These are phyloP conservation scores for Claviceps purpurea DNA, from an alignment of 2,329 filamentous ascomycete species.

Conservation along the genomic window DNA sequence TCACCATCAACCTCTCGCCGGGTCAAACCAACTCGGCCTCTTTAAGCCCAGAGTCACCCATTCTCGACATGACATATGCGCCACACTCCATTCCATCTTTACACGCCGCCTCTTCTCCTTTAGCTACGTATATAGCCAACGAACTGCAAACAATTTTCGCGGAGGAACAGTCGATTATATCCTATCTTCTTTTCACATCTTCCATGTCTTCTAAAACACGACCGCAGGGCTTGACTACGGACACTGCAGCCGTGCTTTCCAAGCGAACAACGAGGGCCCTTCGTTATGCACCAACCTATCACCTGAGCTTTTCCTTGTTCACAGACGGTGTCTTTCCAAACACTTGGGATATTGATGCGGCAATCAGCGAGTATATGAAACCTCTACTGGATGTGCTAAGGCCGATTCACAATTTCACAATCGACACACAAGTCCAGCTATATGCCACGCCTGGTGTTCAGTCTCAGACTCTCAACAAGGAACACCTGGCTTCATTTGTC, in stretches of 20 bases:
- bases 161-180: constrained; percentile 80
- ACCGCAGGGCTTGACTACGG: constrained; percentile 32
- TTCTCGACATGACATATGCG: constrained; percentile 67
- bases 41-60: constrained; percentile 54
- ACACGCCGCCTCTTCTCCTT: constrained; percentile 55
- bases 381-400: constrained; percentile 69
- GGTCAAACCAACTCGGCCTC: constrained; percentile 47
- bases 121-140: constrained; percentile 66
- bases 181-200: constrained; percentile 53
- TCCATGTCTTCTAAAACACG: constrained; percentile 35
- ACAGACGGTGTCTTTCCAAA: constrained; percentile 66
- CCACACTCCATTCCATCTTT: constrained; percentile 52
- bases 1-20: constrained; percentile 58
- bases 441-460: constrained; percentile 63
- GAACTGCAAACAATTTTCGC: constrained; percentile 67
- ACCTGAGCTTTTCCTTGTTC: constrained; percentile 91
- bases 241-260: constrained; percentile 41
- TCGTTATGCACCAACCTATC: constrained; percentile 87
- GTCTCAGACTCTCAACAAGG: constrained; percentile 56
- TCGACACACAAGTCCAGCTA: constrained; percentile 91
- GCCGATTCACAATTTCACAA: constrained; percentile 84
- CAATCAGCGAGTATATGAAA: constrained; percentile 66
- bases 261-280: constrained; percentile 73
- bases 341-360: constrained; percentile 80
- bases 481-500: constrained; percentile 86